Base-by-base conservation (phyloP, 139 green algal species). In the Chlorella sp. region DNA sequence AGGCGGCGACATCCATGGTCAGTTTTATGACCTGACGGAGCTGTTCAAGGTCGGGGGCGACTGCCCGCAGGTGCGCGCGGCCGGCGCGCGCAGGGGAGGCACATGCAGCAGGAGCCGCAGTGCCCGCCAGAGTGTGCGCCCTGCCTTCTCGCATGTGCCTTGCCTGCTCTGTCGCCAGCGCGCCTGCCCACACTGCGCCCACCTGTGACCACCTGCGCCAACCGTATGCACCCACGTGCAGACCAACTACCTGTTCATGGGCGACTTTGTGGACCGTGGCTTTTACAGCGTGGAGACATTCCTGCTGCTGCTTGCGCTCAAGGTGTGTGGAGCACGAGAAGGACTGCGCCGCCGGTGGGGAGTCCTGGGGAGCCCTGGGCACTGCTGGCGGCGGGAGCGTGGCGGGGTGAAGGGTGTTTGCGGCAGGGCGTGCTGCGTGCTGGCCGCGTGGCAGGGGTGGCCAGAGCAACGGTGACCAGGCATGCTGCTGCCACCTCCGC, bases 271-370 rank as follows among this genome's bases (percentile, higher is more conserved):
- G 14, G 96, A 99, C 80, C 86, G 96, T 23, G 96, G 96, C 48
- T 99, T 99, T 77, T 99, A 99, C 88, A 94, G 82, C 40, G 96
- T 99, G 29, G 96, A 99, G 70, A 99, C 96, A 0, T 99, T 99
- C 67, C 84, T 99, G 45, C 87, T 99, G 51, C 82, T 99, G 42
- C 83, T 99, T n/a, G 93, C 95, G 4, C 84, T 99, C 29, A 99
- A 99, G 90, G 95, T 98, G 55, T 4, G 64, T 31, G 33, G 23
- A 4, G 35, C 55, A 62, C 27, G 17, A 23, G 19, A 59, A 23
- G 14, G 51, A 23, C 51, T 33, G 51, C 51, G n/a, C n/a, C n/a
- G n/a, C n/a, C n/a, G n/a, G n/a, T n/a, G n/a, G n/a, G n/a, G n/a
- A n/a, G n/a, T n/a, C n/a, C n/a, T n/a, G n/a, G n/a, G n/a, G n/a